Evolutionary conservation across 75 land plant species (phyloP).

Genomic region (Picea glauca): DNA sequence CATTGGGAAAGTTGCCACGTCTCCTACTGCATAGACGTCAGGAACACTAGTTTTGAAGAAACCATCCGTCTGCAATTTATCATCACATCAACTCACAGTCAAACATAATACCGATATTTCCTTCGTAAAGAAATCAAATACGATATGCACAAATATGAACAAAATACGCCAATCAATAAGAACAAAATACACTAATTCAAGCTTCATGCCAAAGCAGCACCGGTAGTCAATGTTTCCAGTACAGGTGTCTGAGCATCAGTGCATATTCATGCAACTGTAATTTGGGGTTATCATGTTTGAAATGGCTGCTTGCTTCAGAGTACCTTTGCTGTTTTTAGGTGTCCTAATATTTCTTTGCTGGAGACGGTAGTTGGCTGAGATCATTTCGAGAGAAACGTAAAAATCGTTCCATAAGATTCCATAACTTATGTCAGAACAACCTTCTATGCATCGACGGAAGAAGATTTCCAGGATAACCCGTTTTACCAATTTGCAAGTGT

Average conservation of each 20-base stretch:
- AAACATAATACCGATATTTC: not conserved
- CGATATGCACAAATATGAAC: not conserved
- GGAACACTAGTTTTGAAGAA: constrained; percentile 86
- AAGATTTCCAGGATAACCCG: too few species aligned
- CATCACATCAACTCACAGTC: not conserved
- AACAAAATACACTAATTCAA: not conserved
- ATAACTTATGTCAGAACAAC: too few species aligned
- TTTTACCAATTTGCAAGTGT: too few species aligned
- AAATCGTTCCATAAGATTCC: too few species aligned
- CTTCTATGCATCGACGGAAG: too few species aligned
- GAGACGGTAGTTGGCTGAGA: too few species aligned
- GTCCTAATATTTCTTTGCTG: too few species aligned
- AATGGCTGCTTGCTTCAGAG: not conserved
- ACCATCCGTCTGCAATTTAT: constrained; percentile 73
- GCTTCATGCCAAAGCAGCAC: not conserved
- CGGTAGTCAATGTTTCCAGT: not conserved
- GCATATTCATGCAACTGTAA: not conserved
- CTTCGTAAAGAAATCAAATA: not conserved
- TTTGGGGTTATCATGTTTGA: not conserved
- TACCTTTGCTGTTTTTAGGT: too few species aligned
- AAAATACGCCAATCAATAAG: not conserved
- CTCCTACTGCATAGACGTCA: constrained; percentile 93
- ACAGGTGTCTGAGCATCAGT: not conserved
- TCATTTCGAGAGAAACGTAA: too few species aligned
- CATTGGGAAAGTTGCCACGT: constrained; percentile 92